phyloP scores from a whole-genome alignment of 2,329 filamentous ascomycete species.

The Fusarium nisikadoi region DNA sequence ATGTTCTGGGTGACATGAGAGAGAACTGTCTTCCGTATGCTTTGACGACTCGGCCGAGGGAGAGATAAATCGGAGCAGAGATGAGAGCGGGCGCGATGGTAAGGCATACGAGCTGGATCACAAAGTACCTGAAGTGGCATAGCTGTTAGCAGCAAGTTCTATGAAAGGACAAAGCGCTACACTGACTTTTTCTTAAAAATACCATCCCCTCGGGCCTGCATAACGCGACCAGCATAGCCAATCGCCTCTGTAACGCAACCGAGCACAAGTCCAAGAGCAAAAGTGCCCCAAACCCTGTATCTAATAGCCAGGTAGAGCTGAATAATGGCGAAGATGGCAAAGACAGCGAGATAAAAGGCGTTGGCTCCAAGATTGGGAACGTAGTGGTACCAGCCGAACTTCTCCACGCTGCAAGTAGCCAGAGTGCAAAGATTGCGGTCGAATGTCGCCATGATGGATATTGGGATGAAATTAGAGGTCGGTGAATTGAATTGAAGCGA shows the following conservation, averaged over 20 bases:
- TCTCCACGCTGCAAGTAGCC: slow-evolving; percentile 30
- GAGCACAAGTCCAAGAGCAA: slow-evolving; percentile 36
- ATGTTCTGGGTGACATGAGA: slow-evolving; percentile 22
- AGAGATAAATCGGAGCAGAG: slow-evolving; percentile 40
- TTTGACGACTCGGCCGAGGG: slow-evolving; percentile 39
- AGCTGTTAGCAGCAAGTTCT: background rate
- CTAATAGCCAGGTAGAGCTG: slow-evolving; percentile 36
- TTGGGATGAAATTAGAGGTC: background rate
- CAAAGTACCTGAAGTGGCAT: background rate
- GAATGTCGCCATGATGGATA: background rate
- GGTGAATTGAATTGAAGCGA: background rate
- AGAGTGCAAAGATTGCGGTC: slow-evolving; percentile 22
- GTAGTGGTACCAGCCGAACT: slow-evolving; percentile 32
- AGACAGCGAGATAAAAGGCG: slow-evolving; percentile 27
- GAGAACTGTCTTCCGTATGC: slow-evolving; percentile 27
- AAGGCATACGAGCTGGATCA: slow-evolving; percentile 34
- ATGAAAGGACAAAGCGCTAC: background rate
- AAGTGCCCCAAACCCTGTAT: slow-evolving; percentile 31
- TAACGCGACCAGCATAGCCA: slow-evolving; percentile 26
- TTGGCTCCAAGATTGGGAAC: slow-evolving; percentile 26
- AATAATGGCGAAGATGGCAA: slow-evolving; percentile 15
- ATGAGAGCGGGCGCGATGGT: slow-evolving; percentile 44
- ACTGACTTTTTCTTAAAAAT: background rate
- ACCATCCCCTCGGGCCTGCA: slow-evolving; percentile 1
- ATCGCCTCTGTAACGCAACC: slow-evolving; percentile 36